Conservation (phyloP, 192 early-diverging fungal species). For the Entomortierella parvispora region DNA sequence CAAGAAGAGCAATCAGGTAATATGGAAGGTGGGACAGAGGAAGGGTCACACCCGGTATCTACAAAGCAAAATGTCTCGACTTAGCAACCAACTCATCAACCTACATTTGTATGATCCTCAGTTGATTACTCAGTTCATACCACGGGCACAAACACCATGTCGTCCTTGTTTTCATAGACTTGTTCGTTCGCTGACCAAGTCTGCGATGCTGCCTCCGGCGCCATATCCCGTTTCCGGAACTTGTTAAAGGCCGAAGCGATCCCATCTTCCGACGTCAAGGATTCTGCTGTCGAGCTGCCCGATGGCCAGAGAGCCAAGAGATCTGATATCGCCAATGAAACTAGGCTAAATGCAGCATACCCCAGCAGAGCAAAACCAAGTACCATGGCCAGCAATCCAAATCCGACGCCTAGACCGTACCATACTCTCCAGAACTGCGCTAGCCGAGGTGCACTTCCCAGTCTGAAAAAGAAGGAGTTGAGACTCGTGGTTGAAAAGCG, state of each 20-base stretch:
- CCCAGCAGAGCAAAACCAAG: slow-evolving; percentile 57
- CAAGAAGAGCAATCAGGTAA: slow-evolving; percentile 69
- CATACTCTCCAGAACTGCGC: slow-evolving; percentile 66
- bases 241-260: background rate
- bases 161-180: slow-evolving; percentile 33
- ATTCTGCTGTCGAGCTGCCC: background rate
- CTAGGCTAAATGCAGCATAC: slow-evolving; percentile 55
- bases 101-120: background rate
- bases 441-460: slow-evolving; percentile 38
- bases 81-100: background rate
- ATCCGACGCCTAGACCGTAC: slow-evolving; percentile 63
- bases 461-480: slow-evolving; percentile 54
- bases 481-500: slow-evolving; percentile 59
- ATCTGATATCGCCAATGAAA: slow-evolving; percentile 12
- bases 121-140: slow-evolving; percentile 45
- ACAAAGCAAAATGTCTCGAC: background rate
- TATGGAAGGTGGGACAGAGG: slow-evolving; percentile 74
- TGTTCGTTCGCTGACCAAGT: slow-evolving; percentile 14
- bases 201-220: background rate
- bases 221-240: slow-evolving; percentile 22
- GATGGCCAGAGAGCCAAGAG: slow-evolving; percentile 23
- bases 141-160: slow-evolving; percentile 69
- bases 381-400: slow-evolving; percentile 59
- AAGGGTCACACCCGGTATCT: slow-evolving; percentile 84
- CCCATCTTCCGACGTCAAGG: background rate